Evolutionary conservation across 257 asterid genomes (phyloP), one percentile per base, ranked within the genome.

Genomic region (Capsicum chinense): DNA sequence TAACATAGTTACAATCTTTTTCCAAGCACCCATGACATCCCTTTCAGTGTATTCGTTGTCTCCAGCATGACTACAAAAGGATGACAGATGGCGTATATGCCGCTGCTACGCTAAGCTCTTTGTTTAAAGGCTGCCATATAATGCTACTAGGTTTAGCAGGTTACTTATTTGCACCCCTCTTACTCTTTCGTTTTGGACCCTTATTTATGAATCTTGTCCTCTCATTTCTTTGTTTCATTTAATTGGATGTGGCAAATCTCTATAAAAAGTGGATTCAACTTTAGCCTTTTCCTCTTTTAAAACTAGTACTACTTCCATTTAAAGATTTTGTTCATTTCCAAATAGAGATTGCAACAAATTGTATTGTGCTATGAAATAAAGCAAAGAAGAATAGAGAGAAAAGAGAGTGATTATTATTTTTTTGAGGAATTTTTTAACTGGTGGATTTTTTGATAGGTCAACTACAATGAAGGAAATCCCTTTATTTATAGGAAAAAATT

Each of bases 71-170:
- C 62, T 76, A 76, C 9, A 14, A 21, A 33, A 50, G 74, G 74
- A 42, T 19, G 52, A 79, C 44, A 26, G 9, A 57, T 15, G 88
- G 91, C 88, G 85, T 85, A 83, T 70, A 84, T 86, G 87, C 87
- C 88, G 87, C 83, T 86, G 86, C 69, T 37, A 60, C 56, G 35
- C 9, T 35, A 1, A 2, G n/a, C 58, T 67, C 57, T 35, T 54
- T 83, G 73, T 83, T 79, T 19, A 16, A 54, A 79, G 67, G 67
- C 82, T 79, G 60, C 2, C 17, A 73, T 64, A 33, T 6, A 7
- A 35, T 79, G 81, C 37, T 50, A 9, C 52, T 39, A 4, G 44
- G 44, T 5, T 39, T 39, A 39, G 44, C 44, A 70, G 79, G 56
- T 39, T 33, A 70, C 26, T 56, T 37, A n/a, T 9, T 50, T 26